Percentiles rank a stretch among this genome's conserved stretches.
phyloP scores from a whole-genome alignment of 2,329 filamentous ascomycete genomes.

The Aspergillus sp. region DNA sequence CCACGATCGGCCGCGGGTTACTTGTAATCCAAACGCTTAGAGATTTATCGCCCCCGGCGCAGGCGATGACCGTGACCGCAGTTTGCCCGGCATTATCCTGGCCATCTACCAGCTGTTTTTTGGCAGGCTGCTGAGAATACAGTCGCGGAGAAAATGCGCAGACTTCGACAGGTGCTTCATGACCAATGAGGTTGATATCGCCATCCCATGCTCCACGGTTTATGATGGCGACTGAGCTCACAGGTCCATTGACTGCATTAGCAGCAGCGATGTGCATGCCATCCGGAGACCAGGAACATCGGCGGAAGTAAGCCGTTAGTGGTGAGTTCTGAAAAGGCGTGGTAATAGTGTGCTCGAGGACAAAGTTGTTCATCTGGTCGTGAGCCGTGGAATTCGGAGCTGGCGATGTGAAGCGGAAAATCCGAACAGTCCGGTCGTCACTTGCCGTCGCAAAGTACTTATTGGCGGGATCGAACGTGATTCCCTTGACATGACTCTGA shows the following conservation, averaged over 20 bases:
- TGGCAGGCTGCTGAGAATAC: slow-evolving; percentile 69
- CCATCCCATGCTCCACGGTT: slow-evolving; percentile 90
- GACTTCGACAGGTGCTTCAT: slow-evolving; percentile 95
- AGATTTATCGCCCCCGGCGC: slow-evolving; percentile 94
- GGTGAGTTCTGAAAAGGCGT: slow-evolving; percentile 87
- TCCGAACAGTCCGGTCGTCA: slow-evolving; percentile 94
- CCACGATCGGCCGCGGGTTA: slow-evolving; percentile 84
- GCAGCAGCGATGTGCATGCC: slow-evolving; percentile 95
- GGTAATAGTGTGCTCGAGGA: slow-evolving; percentile 87
- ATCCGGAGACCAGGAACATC: slow-evolving; percentile 97
- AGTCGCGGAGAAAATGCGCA: slow-evolving; percentile 94
- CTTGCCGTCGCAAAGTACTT: slow-evolving; percentile 99
- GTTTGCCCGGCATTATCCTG: slow-evolving; percentile 42
- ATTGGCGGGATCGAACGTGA: slow-evolving; percentile 97
- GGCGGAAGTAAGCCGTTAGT: slow-evolving; percentile 91
- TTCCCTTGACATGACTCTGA: slow-evolving; percentile 97
- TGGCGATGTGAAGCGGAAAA: slow-evolving; percentile 91
- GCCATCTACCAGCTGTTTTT: slow-evolving; percentile 47
- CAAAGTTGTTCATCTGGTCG: slow-evolving; percentile 95
- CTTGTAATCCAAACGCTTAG: slow-evolving; percentile 98
- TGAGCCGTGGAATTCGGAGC: slow-evolving; percentile 88
- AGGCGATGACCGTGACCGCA: slow-evolving; percentile 90
- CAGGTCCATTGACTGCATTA: slow-evolving; percentile 94
- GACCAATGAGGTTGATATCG: slow-evolving; percentile 95
- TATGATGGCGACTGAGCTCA: slow-evolving; percentile 95